These are phyloP conservation scores for Saccharomycopsis fodiens DNA, from an alignment of 805 yeast genomes.

Conservation along the genomic window DNA sequence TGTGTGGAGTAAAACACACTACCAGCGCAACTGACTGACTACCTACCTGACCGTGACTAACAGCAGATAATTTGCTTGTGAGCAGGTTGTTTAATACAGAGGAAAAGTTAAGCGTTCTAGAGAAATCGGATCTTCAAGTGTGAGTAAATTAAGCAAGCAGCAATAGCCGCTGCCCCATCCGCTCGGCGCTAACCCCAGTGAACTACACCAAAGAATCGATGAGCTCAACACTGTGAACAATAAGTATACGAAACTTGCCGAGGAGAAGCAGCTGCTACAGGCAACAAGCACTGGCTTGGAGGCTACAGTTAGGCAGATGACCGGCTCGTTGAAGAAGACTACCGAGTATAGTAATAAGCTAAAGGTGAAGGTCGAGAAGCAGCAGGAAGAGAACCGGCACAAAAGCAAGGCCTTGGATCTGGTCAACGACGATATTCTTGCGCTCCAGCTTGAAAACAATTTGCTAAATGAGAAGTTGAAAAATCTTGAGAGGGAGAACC, in stretches of 20 bases:
- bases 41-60: too few relatives aligned
- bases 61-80: too few relatives aligned
- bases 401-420: slow-evolving; percentile 52
- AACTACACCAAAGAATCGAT: slow-evolving; percentile 10
- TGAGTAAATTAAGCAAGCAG: slow-evolving; percentile 5
- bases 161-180: too few relatives aligned
- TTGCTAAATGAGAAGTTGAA: slow-evolving; percentile 27
- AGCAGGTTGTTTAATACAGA: slow-evolving; percentile 19
- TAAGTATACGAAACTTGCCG: slow-evolving; percentile 10
- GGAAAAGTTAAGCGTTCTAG: slow-evolving; percentile 3
- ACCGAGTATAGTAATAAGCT: slow-evolving; percentile 25
- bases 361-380: slow-evolving; percentile 25
- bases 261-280: slow-evolving; percentile 19
- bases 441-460: slow-evolving; percentile 51
- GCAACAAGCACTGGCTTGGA: slow-evolving; percentile 19
- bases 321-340: slow-evolving; percentile 25
- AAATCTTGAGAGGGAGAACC: slow-evolving; percentile 40
- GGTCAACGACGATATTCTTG: slow-evolving; percentile 60
- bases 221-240: slow-evolving; percentile 4
- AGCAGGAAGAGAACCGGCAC: slow-evolving; percentile 27
- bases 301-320: slow-evolving; percentile 23
- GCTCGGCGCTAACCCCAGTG: too few relatives aligned
- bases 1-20: slow-evolving; percentile 17
- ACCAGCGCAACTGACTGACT: too few relatives aligned
- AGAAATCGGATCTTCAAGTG: slow-evolving; percentile 16